A percentile compares a stretch with the other conserved stretches of the same genome.
Conservation (phyloP, 345 rosid genomes). For the Eucalyptus shirleyi region DNA sequence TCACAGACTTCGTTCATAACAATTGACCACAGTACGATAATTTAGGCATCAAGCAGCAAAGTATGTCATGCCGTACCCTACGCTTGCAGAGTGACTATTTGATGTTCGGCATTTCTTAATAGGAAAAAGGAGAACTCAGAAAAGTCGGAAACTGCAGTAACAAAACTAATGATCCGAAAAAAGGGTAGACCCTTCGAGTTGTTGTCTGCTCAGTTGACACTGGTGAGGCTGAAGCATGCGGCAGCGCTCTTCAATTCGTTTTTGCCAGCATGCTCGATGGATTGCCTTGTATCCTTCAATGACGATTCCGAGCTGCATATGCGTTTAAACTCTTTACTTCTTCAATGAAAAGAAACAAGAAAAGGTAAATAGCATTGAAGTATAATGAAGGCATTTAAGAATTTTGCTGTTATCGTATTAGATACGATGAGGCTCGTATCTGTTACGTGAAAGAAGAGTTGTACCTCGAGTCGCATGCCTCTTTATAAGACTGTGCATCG, state of each 20-base stretch:
- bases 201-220: conserved; percentile 35
- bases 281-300: conserved; percentile 34
- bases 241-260: conserved; percentile 83
- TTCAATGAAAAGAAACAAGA: not conserved
- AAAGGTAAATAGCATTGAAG: not conserved
- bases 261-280: conserved; percentile 40
- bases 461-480: conserved; percentile 48
- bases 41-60: not conserved
- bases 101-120: not conserved
- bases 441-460: not conserved
- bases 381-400: not conserved
- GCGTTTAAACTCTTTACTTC: not conserved
- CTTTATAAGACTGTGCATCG: conserved; percentile 70
- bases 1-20: not conserved
- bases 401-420: not conserved
- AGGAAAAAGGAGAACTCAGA: not conserved
- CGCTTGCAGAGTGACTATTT: not conserved
- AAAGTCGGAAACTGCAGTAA: not conserved
- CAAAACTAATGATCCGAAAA: not conserved
- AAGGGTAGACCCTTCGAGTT: not conserved
- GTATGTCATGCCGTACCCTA: not conserved
- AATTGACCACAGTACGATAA: not conserved
- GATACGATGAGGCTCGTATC: not conserved
- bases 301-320: conserved; percentile 56
- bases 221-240: conserved; percentile 72